phyloP scores from a whole-genome alignment of 495 filamentous ascomycete genomes.

The Penicillium alfredii region DNA sequence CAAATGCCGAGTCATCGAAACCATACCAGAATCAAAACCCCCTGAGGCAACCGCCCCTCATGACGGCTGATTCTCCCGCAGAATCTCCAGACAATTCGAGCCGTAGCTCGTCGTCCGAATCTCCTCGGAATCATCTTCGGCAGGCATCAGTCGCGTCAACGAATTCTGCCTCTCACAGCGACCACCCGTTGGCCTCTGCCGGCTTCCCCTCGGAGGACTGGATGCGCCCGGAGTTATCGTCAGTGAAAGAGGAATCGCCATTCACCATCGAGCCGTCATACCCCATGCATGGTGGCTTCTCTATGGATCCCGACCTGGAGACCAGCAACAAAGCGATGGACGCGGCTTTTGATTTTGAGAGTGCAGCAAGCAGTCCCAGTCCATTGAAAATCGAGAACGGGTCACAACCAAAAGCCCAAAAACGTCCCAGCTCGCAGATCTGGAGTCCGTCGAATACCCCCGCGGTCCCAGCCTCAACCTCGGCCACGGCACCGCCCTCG shows the following conservation, averaged over 20 bases:
- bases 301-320: constrained; percentile 42
- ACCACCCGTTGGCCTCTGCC: constrained; percentile 31
- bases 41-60: constrained; percentile 29
- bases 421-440: constrained; percentile 22
- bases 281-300: constrained; percentile 26
- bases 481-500: constrained; percentile 20
- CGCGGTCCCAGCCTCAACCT: constrained; percentile 7
- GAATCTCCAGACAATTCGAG: constrained; percentile 42
- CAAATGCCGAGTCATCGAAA: constrained; percentile 28
- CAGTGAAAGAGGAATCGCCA: constrained; percentile 35
- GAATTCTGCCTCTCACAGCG: constrained; percentile 37
- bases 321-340: constrained; percentile 58
- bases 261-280: constrained; percentile 37
- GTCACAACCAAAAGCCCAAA: constrained; percentile 19
- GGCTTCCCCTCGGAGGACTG: constrained; percentile 36
- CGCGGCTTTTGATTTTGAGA: constrained; percentile 63
- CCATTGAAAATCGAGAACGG: constrained; percentile 36
- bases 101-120: constrained; percentile 41
- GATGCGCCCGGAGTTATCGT: constrained; percentile 35
- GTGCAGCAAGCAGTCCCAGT: constrained; percentile 60
- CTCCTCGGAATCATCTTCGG: constrained; percentile 37
- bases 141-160: constrained; percentile 37
- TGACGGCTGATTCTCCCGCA: constrained; percentile 37
- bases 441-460: constrained; percentile 22
- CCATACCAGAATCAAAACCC: constrained; percentile 30